Base-by-base conservation (phyloP, 2,329 filamentous ascomycete genomes). In the Apiospora rasikravindrae region DNA sequence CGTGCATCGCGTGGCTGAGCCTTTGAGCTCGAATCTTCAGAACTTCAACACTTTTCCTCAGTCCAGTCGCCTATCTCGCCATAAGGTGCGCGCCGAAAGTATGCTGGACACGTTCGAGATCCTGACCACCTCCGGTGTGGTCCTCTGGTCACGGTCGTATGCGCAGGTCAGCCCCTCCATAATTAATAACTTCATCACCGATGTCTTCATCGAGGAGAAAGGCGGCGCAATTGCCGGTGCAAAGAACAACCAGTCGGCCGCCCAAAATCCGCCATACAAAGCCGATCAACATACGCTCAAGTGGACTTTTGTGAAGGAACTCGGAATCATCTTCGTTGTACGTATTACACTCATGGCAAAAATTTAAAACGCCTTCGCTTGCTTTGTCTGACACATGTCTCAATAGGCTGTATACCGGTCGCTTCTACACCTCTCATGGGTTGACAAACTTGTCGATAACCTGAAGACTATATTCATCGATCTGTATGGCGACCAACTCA, bases 71-170 rank as follows among this genome's bases (percentile, higher is more conserved):
- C 22, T n/a, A 49, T 44, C 40, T 40, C 14, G 19, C 22, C 24
- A 69, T 40, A 45, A 42, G 19, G 26, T 72, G 69, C 29, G 71
- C 77, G 81, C 77, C 26, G 29, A 22, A 37, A 68, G 8, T 72
- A 98, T 98, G 96, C 86, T 99, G 84, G 96, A 99, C 86, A 93
- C 94, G 22, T 99, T 99, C 82, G 96, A 99, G 84, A 96, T 99
- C 76, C 84, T 99, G 74, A 98, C 96, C 73, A 97, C 96, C 49
- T 97, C 95, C 4, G 96, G 96, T 71, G 95, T 99, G 74, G 96
- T 99, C 72, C 90, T 99, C 71, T 99, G 96, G 96, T 98, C 96
- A 74, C 92, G 93, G 81, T 92, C 91, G 37, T 98, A 96, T 82
- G 91, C 92, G 71, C 88, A 92, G 2, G 91, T 97, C 80, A 95